phyloP scores from a whole-genome alignment of 768 basidiomycete species.

The Brasilioporus rufonigricans region DNA sequence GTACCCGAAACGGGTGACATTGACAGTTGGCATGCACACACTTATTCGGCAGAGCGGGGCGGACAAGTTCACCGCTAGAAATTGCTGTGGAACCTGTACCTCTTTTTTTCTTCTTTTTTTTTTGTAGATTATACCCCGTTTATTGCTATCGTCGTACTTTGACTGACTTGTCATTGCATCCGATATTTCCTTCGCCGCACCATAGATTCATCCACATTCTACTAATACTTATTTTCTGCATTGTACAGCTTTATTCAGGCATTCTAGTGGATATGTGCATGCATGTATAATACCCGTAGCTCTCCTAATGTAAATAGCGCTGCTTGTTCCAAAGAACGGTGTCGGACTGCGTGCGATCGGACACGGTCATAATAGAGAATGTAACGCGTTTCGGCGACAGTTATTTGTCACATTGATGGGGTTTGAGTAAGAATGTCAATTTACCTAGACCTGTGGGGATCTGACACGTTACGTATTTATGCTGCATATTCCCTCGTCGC shows the following conservation, averaged over 20 bases:
- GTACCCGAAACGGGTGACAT: conserved; percentile 40
- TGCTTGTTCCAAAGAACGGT: conserved; percentile 2
- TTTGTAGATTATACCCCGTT: conserved; percentile 37
- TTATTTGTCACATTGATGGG: conserved; percentile 32
- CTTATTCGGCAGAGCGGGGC: conserved; percentile 62
- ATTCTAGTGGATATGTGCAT: conserved; percentile 39
- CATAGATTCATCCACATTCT: conserved; percentile 32
- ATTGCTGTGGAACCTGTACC: not conserved
- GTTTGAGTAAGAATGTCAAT: conserved; percentile 29
- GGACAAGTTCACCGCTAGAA: conserved; percentile 55
- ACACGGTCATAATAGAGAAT: conserved; percentile 13
- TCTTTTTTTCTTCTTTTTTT: not conserved
- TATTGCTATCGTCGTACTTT: conserved; percentile 37
- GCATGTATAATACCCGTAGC: conserved; percentile 35
- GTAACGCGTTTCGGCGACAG: conserved; percentile 11
- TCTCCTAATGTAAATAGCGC: conserved; percentile 34
- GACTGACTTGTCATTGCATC: conserved; percentile 17
- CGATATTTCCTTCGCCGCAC: conserved; percentile 12
- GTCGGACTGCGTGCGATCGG: conserved; percentile 6
- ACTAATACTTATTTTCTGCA: conserved; percentile 35
- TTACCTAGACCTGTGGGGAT: conserved; percentile 30
- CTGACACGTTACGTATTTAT: conserved; percentile 29
- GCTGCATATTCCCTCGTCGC: not conserved
- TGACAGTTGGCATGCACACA: conserved; percentile 55
- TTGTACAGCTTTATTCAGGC: conserved; percentile 34